Percentiles rank a stretch among this genome's conserved stretches.
These are phyloP conservation scores for Kodamaea hsintzibuensis DNA, from an alignment of 805 yeast species.

Conservation along the genomic window DNA sequence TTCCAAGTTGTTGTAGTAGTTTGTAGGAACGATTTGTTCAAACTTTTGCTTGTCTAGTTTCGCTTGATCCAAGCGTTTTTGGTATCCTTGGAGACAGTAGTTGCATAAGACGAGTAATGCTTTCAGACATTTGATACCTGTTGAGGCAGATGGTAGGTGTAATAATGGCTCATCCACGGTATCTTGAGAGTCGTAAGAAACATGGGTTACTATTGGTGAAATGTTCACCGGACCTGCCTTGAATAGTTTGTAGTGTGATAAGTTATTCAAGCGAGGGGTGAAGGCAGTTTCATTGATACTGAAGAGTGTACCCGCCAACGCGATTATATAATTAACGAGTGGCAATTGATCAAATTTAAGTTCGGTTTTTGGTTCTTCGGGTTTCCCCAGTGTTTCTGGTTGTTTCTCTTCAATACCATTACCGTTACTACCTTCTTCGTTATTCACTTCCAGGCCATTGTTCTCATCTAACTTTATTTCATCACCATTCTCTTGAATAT, in stretches of 20 bases:
- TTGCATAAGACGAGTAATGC: slow-evolving; percentile 27
- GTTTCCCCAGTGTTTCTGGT: slow-evolving; percentile 17
- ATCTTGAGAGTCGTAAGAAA: slow-evolving; percentile 45
- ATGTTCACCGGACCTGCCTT: slow-evolving; percentile 27
- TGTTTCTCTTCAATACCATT: not conserved
- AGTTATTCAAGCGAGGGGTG: slow-evolving; percentile 24
- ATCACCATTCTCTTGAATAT: no score
- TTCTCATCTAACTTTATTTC: no score
- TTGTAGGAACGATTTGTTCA: slow-evolving; percentile 2
- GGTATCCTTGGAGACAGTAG: slow-evolving; percentile 38
- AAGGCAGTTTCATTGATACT: slow-evolving; percentile 39
- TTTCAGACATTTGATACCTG: slow-evolving; percentile 29
- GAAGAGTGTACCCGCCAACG: slow-evolving; percentile 32
- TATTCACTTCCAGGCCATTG: no score
- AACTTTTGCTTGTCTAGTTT: slow-evolving; percentile 20
- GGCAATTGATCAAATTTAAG: slow-evolving; percentile 19
- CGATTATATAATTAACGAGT: slow-evolving; percentile 36
- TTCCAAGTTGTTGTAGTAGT: slow-evolving; percentile 20
- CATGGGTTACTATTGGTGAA: slow-evolving; percentile 33
- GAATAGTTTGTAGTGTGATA: slow-evolving; percentile 30
- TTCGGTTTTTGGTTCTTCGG: not conserved
- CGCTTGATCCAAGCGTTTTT: slow-evolving; percentile 34
- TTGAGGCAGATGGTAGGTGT: slow-evolving; percentile 27
- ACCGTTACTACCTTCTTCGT: not conserved
- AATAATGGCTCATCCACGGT: slow-evolving; percentile 30